Conservation (phyloP, 257 asterid genomes). For the Ocimum tenuiflorum region DNA sequence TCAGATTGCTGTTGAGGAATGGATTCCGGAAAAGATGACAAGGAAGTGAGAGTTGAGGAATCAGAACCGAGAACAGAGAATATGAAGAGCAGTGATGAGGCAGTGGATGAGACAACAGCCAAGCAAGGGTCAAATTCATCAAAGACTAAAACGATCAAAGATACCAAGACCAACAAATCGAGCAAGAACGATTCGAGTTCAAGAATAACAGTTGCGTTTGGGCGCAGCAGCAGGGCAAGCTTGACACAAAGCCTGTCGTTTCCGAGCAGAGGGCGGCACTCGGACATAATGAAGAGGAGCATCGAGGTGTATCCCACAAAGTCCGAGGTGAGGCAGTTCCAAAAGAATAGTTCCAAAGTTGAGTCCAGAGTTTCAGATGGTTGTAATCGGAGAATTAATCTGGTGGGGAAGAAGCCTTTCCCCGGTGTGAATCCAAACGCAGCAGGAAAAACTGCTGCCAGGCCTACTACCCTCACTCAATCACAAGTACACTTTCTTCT, state of each 20-base stretch:
- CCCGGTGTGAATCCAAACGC: conserved; percentile 27
- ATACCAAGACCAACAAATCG: conserved; percentile 5
- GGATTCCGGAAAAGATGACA: conserved; percentile 60
- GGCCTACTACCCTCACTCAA: too few species aligned
- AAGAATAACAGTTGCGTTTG: conserved; percentile 37
- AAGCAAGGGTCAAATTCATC: conserved; percentile 10
- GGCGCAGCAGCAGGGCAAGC: conserved; percentile 37
- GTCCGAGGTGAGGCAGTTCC: conserved; percentile 33
- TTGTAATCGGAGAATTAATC: conserved; percentile 16
- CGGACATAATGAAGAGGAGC: conserved; percentile 54
- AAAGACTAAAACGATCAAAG: conserved; percentile 18
- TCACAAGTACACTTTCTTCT: too few species aligned
- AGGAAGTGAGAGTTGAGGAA: conserved; percentile 21
- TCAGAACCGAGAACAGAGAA: conserved; percentile 23
- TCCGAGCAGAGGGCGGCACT: conserved; percentile 40
- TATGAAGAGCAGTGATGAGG: conserved; percentile 10
- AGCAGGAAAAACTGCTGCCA: not conserved
- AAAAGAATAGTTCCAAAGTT: conserved; percentile 29
- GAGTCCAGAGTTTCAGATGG: conserved; percentile 37
- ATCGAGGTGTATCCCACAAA: conserved; percentile 39
- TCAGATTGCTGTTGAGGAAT: conserved; percentile 15
- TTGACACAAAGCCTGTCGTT: conserved; percentile 57
- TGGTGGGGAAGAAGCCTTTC: conserved; percentile 21
- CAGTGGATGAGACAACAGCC: not conserved
- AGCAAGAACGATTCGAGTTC: conserved; percentile 33